A percentile compares a stretch with the other conserved stretches of the same genome.
Evolutionary conservation across 176 grass and related monocot genomes (phyloP).

Genomic region (Themeda triandra): DNA sequence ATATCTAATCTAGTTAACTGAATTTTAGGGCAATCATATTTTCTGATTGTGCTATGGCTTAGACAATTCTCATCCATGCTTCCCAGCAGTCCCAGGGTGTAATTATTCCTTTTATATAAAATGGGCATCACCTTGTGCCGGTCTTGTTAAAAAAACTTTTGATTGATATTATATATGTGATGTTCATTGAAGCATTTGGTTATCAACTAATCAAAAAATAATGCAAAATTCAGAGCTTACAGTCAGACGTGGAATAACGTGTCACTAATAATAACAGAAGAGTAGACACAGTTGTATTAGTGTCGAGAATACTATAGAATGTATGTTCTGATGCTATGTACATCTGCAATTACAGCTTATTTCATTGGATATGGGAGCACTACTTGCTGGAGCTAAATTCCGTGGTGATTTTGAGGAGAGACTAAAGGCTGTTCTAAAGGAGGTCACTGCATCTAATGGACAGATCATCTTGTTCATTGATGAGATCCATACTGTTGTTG

Average conservation of each 20-base stretch:
- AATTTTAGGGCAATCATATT: background rate
- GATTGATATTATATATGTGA: background rate
- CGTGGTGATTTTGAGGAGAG: constrained; percentile 91
- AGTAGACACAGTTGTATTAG: background rate
- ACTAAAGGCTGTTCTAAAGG: constrained; percentile 92
- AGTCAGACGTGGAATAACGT: background rate
- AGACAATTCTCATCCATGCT: background rate
- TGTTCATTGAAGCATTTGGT: background rate
- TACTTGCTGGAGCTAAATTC: constrained; percentile 90
- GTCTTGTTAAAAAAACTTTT: background rate
- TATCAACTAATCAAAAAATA: background rate
- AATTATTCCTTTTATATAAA: background rate
- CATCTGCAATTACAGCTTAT: constrained; percentile 58
- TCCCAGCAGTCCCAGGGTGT: background rate
- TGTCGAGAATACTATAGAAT: background rate
- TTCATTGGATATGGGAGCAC: constrained; percentile 92
- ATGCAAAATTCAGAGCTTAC: background rate
- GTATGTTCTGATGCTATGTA: constrained; percentile 12
- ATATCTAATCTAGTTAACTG: background rate
- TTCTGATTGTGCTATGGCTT: background rate
- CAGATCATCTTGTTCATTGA: constrained; percentile 98
- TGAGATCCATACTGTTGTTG: constrained; percentile 95
- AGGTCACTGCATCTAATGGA: constrained; percentile 89
- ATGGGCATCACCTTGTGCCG: background rate
- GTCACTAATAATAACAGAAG: background rate